Percentiles rank a stretch among this genome's conserved stretches.
These are phyloP conservation scores for Boletus semigastroideus DNA, from an alignment of 1,284 basidiomycete species.

Conservation along the genomic window DNA sequence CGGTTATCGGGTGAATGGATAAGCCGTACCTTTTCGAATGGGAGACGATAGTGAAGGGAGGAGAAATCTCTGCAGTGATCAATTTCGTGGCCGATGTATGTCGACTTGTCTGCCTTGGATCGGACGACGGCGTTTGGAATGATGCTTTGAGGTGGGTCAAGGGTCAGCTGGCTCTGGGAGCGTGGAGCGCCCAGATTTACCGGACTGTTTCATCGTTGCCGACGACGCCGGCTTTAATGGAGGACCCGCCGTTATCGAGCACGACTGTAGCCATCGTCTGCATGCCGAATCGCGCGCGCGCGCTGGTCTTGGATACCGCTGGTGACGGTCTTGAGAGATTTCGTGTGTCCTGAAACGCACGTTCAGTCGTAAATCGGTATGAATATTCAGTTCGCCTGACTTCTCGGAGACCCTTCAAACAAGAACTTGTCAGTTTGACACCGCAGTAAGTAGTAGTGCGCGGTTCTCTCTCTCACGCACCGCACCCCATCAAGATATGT, in stretches of 20 bases:
- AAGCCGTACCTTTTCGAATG: constrained; percentile 79
- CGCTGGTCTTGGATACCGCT: background rate
- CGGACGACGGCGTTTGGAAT: constrained; percentile 79
- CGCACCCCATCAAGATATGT: constrained; percentile 48
- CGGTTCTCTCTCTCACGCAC: background rate
- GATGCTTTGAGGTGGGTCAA: constrained; percentile 44
- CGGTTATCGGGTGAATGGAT: constrained; percentile 12
- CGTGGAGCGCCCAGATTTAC: constrained; percentile 11
- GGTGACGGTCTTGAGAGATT: no score
- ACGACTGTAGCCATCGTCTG: constrained; percentile 52
- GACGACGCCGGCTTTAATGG: constrained; percentile 71
- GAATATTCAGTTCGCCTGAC: background rate
- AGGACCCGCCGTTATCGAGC: constrained; percentile 83
- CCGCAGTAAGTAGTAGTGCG: background rate
- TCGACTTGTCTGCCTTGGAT: constrained; percentile 75
- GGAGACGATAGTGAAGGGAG: constrained; percentile 75
- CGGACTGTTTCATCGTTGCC: constrained; percentile 29
- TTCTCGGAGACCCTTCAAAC: background rate
- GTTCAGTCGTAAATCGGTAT: background rate
- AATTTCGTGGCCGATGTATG: constrained; percentile 83
- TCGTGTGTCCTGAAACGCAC: background rate
- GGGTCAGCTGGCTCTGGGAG: background rate
- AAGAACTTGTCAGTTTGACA: background rate
- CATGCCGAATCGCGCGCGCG: constrained; percentile 27
- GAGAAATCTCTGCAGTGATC: constrained; percentile 74